Conservation (phyloP, 106 monocot genomes). For the Apostasia shenzhenica region DNA sequence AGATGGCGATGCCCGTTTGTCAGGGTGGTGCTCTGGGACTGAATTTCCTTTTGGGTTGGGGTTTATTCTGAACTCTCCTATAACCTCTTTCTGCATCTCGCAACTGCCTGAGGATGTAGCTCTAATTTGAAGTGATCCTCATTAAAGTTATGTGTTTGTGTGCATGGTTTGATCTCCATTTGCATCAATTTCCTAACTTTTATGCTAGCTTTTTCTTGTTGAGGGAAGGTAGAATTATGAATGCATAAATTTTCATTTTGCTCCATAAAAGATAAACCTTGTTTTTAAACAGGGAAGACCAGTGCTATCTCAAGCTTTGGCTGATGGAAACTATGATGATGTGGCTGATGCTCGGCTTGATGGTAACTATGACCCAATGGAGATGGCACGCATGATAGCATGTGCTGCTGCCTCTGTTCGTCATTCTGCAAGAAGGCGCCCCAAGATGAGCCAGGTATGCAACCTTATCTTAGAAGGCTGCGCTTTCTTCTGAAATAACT, state of each 20-base stretch:
- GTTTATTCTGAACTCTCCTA: too few species aligned
- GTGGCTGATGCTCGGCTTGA: conserved; percentile 55
- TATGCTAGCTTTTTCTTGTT: too few species aligned
- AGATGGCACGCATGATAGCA: conserved; percentile 78
- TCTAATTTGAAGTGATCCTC: too few species aligned
- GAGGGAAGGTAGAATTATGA: not conserved
- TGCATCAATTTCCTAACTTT: too few species aligned
- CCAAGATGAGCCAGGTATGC: conserved; percentile 91
- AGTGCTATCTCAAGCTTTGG: conserved; percentile 39
- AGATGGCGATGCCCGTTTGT: too few species aligned
- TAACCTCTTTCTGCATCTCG: too few species aligned
- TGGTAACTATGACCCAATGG: conserved; percentile 47
- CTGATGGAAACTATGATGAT: conserved; percentile 69
- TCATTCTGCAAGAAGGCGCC: conserved; percentile 84
- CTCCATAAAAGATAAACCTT: not conserved
- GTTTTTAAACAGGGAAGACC: conserved; percentile 44
- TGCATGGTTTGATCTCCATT: too few species aligned
- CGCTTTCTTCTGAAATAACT: too few species aligned
- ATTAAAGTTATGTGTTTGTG: too few species aligned
- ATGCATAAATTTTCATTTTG: not conserved
- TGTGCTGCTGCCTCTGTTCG: conserved; percentile 73
- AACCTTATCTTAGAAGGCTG: not conserved
- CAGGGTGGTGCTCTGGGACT: too few species aligned
- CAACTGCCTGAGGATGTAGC: too few species aligned
- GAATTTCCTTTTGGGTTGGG: too few species aligned